Percentiles rank a stretch among this genome's conserved stretches.
phyloP scores from a whole-genome alignment of 495 filamentous ascomycete species.

The Xylaria venustula region DNA sequence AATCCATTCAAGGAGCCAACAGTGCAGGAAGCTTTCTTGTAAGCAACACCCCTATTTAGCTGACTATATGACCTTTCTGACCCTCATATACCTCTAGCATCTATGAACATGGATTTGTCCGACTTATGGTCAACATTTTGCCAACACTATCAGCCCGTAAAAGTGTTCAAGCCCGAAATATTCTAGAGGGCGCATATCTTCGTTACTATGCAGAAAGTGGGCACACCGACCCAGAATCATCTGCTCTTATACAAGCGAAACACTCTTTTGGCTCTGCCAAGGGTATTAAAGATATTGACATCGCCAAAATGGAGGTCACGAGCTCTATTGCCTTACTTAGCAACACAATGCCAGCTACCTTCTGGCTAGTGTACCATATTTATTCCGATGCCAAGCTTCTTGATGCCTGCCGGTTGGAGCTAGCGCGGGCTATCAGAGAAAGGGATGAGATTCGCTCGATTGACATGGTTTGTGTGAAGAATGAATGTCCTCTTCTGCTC shows the following conservation, averaged over 20 bases:
- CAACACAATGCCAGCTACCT: constrained; percentile 20
- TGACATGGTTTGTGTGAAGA: constrained; percentile 16
- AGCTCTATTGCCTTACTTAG: constrained; percentile 1
- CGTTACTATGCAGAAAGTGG: too few species aligned
- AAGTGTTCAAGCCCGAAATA: too few species aligned
- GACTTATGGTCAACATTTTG: too few species aligned
- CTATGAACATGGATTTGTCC: too few species aligned
- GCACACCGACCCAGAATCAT: too few species aligned
- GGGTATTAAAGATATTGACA: too few species aligned
- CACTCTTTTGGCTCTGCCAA: too few species aligned
- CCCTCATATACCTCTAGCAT: too few species aligned
- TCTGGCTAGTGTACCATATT: constrained; percentile 22
- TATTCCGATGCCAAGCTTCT: constrained; percentile 14
- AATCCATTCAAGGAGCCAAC: constrained; percentile 27
- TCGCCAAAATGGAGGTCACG: constrained; percentile 9
- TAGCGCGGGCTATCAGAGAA: constrained; percentile 14
- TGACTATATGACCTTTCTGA: too few species aligned
- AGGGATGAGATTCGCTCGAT: constrained; percentile 13
- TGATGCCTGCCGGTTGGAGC: constrained; percentile 22
- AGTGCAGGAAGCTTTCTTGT: constrained; percentile 20
- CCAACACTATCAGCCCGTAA: too few species aligned
- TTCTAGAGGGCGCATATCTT: too few species aligned
- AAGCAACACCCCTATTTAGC: neutral
- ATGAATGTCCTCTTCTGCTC: constrained; percentile 23
- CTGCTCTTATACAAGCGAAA: too few species aligned